Conservation (phyloP, 2,329 filamentous ascomycete genomes). For the Trichoderma aggressivum region DNA sequence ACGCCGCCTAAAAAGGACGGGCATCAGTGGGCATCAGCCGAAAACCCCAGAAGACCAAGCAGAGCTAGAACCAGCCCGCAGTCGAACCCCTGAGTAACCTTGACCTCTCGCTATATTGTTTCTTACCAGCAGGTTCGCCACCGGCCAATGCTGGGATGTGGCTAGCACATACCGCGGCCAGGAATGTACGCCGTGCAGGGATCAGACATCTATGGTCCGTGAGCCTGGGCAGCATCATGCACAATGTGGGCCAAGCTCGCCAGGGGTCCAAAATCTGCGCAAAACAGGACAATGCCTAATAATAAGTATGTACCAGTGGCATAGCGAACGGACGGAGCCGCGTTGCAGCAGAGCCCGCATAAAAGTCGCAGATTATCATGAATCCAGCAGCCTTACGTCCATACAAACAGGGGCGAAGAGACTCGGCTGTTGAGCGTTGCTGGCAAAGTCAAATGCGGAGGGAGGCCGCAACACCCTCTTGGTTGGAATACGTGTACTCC, state of each 20-base stretch:
- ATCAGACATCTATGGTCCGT: neutral
- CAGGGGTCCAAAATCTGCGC: neutral
- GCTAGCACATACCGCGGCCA: conserved; percentile 2
- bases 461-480: neutral
- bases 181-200: conserved; percentile 8
- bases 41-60: conserved; percentile 12
- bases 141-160: conserved; percentile 17
- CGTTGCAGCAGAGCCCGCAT: neutral
- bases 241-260: neutral
- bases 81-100: conserved; percentile 15
- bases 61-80: neutral
- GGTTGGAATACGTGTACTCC: neutral
- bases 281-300: neutral
- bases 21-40: conserved; percentile 7
- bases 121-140: neutral
- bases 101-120: neutral
- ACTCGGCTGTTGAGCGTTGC: neutral
- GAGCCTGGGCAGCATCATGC: neutral
- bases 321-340: neutral
- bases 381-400: neutral
- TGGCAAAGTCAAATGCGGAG: neutral
- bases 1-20: neutral
- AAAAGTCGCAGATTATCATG: neutral
- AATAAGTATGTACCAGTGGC: neutral
- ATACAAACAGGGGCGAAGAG: neutral